phyloP scores from a whole-genome alignment of 345 rosid species.

The Camelina neglecta region DNA sequence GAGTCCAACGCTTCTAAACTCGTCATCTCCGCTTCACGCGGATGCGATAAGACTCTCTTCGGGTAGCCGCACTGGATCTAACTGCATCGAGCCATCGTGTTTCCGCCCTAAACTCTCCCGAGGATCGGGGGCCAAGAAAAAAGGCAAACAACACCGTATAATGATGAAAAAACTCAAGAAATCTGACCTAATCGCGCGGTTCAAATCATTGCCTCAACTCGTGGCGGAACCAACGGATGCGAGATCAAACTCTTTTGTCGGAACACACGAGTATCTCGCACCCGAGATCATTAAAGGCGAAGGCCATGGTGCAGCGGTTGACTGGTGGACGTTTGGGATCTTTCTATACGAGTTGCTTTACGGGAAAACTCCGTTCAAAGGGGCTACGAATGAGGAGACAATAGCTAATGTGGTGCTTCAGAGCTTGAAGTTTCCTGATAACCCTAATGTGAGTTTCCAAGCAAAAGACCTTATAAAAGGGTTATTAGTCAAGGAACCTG shows the following conservation, averaged over 20 bases:
- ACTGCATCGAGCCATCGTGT: slow-evolving; percentile 83
- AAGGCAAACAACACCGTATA: slow-evolving; percentile 52
- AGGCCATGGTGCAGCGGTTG: slow-evolving; percentile 99
- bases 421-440: slow-evolving; percentile 78
- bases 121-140: slow-evolving; percentile 50
- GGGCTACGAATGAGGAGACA: slow-evolving; percentile 83
- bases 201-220: slow-evolving; percentile 80
- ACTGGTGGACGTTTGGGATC: slow-evolving; percentile 98
- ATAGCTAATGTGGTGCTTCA: slow-evolving; percentile 79
- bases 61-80: slow-evolving; percentile 67
- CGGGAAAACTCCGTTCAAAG: slow-evolving; percentile 90
- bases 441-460: slow-evolving; percentile 77
- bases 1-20: slow-evolving; percentile 81
- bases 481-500: slow-evolving; percentile 87
- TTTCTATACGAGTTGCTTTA: slow-evolving; percentile 85
- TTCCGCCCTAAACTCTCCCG: slow-evolving; percentile 74
- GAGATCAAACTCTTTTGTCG: slow-evolving; percentile 94
- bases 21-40: slow-evolving; percentile 55
- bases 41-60: slow-evolving; percentile 68
- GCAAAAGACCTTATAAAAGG: slow-evolving; percentile 87
- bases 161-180: slow-evolving; percentile 66
- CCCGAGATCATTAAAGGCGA: slow-evolving; percentile 98
- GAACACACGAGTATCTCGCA: slow-evolving; percentile 94
- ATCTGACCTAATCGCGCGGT: slow-evolving; percentile 52
- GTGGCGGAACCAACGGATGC: slow-evolving; percentile 99